A percentile compares a stretch with the other conserved stretches of the same genome.
These are phyloP conservation scores for Lepidium sativum DNA, from an alignment of 345 rosid genomes.

Conservation along the genomic window DNA sequence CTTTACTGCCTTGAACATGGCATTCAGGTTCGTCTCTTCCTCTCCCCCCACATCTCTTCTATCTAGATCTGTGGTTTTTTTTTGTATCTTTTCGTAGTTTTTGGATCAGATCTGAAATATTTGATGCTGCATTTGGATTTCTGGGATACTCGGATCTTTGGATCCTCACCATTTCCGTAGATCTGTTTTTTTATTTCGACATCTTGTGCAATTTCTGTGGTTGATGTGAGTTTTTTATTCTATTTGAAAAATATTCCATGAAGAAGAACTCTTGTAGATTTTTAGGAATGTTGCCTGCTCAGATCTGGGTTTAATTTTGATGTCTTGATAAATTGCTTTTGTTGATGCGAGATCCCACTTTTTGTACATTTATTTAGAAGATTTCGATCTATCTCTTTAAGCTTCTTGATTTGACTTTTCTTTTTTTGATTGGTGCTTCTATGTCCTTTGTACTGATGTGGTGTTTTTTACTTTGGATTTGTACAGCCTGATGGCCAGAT, in stretches of 20 bases:
- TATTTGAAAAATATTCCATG: neutral
- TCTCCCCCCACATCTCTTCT: neutral
- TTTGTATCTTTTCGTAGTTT: neutral
- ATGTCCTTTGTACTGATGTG: neutral
- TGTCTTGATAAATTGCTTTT: accelerated
- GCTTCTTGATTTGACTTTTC: neutral
- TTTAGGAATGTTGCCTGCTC: neutral
- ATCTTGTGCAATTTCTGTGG: neutral
- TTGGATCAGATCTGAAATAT: neutral
- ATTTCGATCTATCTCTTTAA: neutral
- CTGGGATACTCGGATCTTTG: no score
- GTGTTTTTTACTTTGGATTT: neutral
- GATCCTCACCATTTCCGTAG: neutral
- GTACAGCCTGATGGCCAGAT: constrained; percentile 75
- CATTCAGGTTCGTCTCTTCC: constrained; percentile 40
- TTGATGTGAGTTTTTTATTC: neutral
- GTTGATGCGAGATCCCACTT: neutral
- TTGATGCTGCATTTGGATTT: neutral
- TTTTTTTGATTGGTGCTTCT: neutral
- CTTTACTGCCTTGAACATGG: constrained; percentile 62
- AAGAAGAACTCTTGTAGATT: neutral
- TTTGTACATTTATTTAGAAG: no score
- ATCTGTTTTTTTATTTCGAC: neutral
- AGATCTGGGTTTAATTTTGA: neutral
- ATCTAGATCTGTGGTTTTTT: neutral